Evolutionary conservation across 768 basidiomycete species (phyloP), one percentile per base, ranked within the genome.

Genomic region (Russula virescens): DNA sequence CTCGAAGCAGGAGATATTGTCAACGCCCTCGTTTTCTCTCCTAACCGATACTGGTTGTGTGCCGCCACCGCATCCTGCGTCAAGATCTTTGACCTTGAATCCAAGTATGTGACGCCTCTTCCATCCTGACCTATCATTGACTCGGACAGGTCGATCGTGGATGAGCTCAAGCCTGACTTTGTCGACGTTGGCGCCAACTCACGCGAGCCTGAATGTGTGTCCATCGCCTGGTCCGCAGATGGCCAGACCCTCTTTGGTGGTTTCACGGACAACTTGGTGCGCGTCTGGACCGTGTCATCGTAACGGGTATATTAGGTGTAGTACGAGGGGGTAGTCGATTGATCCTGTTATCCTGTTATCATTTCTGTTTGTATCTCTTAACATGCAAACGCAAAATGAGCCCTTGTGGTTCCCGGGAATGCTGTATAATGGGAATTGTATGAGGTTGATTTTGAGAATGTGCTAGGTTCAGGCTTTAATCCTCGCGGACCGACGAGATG

Each of bases 11-110:
- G 95, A 64, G 93, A 99, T 75, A 81, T 94, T 69, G 95, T 99
- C 84, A 98, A 99, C 75, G 94, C 97, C 64, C 90, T 99, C 69
- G 97, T 98, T 75, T 99, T 99, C 85, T 95, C 93, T 18, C 97
- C 97, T 64, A 99, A 99, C 84, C 89, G 96, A 62, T 99, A 99
- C 89, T 99, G 97, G 97, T 81, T 99, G 68, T 99, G 97, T 75
- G 97, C 97, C 70, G 97, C 97, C 67, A 98, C 97, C 67, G 85
- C 92, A 66, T 92, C 88, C 75, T 94, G 91, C 75, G 91, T 98
- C 79, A 98, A 98, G 81, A 98, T 99, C 77, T 99, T 98, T 73
- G 97, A 99, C 77, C 83, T 99, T 52, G 96, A 99, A 87, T 92
- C 89, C 88, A 98, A 98, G 94, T 93, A 70, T 73, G 92, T 87